Base-by-base conservation (phyloP, 1,284 basidiomycete genomes). In the Cryptococcus amylolentus region DNA sequence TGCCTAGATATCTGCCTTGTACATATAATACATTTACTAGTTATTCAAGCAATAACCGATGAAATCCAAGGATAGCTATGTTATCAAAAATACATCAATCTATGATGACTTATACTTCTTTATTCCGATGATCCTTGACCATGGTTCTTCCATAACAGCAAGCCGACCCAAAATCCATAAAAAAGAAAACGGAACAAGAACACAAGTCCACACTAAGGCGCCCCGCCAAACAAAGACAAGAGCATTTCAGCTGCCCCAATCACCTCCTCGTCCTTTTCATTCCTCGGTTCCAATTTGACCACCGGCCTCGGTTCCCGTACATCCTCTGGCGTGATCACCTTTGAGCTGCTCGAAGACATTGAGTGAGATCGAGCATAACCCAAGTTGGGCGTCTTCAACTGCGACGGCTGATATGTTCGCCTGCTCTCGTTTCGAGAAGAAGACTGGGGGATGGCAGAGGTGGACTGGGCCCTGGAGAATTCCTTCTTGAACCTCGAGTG, bases 231-330 rank as follows among this genome's bases (percentile, higher is more conserved):
- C 35, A 61, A 50, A 37, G 57, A 49, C 41, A 61, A 55, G 20
- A 61, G 46, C 37, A 55, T 57, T 26, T 61, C 56, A 42, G 59
- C 59, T 2, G 59, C 59, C 26, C 53, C 56, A 37, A 57, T 16
- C 10, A 61, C 56, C 45, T 61, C 59, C 27, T 38, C 35, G 16
- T 59, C 57, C 38, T 42, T 53, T 31, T 58, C 57, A 16, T 51
- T 28, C 31, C 44, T 52, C 43, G 43, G 7, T 41, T 23, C 42
- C 18, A 23, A 23, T 5, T 23, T 28, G 23, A 20, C 49, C 13
- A 27, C 39, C 31, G 9, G 26, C 16, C 14, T 12, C 43, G 14
- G 9, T 8, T 47, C 52, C 7, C 28, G 2, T 45, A 28, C 35
- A 41, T 54, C 44, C 42, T 61, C 56, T 5, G 59, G 59, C 3